Evolutionary conservation across 495 filamentous ascomycete species (phyloP).

Genomic region (Xylaria sp.): DNA sequence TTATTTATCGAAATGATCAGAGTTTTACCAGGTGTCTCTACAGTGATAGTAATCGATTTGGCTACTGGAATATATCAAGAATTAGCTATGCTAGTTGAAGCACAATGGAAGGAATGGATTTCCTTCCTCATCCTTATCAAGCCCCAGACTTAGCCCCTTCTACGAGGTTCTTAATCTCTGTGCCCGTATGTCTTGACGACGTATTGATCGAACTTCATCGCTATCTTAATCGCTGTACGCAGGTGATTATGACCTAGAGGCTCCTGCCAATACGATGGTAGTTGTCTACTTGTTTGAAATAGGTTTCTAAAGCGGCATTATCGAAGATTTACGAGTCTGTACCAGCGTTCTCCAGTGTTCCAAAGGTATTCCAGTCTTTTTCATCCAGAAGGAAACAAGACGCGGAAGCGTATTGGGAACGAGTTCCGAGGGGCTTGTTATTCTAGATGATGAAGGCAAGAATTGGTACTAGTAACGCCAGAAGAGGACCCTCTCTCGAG

Average conservation of each 20-base stretch:
- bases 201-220: background rate
- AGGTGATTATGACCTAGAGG: background rate
- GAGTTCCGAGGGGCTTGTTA: no score
- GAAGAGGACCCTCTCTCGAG: background rate
- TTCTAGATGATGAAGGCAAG: background rate
- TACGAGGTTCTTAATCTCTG: background rate
- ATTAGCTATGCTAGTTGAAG: no score
- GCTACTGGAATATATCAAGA: no score
- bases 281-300: no score
- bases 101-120: no score
- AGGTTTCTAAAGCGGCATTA: no score
- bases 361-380: no score
- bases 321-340: no score
- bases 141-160: background rate
- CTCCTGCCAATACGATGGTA: no score
- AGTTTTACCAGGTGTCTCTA: background rate
- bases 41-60: background rate
- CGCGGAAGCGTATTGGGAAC: background rate
- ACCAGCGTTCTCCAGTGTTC: no score
- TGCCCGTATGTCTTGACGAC: background rate
- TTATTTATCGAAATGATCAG: background rate
- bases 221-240: background rate
- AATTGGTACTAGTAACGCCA: background rate
- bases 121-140: no score
- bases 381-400: background rate